A percentile compares a stretch with the other conserved stretches of the same genome.
Conservation (phyloP, 2,329 filamentous ascomycete genomes). For the Colletotrichum salicis region DNA sequence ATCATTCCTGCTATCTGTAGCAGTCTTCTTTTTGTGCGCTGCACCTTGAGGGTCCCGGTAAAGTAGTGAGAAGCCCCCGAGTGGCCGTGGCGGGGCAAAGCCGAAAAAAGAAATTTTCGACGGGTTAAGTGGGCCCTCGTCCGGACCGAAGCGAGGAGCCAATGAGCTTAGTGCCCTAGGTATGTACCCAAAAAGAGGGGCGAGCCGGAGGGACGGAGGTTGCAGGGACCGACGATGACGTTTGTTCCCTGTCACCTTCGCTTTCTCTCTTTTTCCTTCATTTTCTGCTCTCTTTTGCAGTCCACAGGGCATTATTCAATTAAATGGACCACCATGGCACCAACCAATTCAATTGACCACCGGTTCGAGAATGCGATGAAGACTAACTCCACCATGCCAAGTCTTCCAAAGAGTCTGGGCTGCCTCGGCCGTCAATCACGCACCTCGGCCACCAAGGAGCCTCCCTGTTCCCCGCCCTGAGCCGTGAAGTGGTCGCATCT, state of each 20-base stretch:
- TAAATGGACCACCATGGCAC: too few species aligned
- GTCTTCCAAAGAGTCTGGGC: background rate
- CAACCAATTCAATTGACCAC: background rate
- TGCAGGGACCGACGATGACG: background rate
- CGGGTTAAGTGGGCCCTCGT: background rate
- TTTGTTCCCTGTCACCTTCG: background rate
- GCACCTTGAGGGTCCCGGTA: too few species aligned
- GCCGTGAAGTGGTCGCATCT: background rate
- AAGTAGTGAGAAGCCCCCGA: background rate
- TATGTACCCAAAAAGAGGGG: background rate
- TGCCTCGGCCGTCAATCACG: background rate
- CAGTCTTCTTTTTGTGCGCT: too few species aligned
- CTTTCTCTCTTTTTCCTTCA: background rate
- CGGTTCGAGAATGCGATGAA: background rate
- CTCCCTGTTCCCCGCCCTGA: background rate
- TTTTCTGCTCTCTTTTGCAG: background rate
- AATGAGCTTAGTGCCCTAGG: background rate
- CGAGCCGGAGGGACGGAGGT: background rate
- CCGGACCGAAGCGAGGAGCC: background rate
- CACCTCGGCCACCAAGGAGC: constrained; percentile 2
- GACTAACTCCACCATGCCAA: background rate
- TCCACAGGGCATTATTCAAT: too few species aligned
- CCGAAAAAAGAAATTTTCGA: background rate
- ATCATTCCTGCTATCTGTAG: accelerated
- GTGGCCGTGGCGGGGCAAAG: background rate